Evolutionary conservation across 495 filamentous ascomycete genomes (phyloP).

Genomic region (Glonium stellatum): DNA sequence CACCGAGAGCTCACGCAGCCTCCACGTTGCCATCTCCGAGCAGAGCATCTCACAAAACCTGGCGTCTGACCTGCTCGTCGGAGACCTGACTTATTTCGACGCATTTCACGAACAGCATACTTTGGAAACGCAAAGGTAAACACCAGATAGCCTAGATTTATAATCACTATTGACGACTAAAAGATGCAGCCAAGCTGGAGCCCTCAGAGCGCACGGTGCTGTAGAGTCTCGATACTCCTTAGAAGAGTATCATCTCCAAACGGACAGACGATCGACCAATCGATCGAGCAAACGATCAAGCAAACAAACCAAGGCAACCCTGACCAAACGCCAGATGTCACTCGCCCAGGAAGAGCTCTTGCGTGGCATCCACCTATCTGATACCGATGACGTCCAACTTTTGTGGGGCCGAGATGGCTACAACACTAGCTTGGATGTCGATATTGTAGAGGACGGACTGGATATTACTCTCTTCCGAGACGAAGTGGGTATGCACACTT

Average conservation of each 20-base stretch:
- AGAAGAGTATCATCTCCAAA: neutral
- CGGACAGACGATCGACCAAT: neutral
- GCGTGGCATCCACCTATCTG: neutral
- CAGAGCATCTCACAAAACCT: too few relatives aligned
- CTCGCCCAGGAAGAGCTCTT: neutral
- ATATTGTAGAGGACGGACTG: neutral
- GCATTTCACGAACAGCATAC: too few relatives aligned
- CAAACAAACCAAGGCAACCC: neutral
- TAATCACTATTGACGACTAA: neutral
- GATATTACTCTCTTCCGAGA: neutral
- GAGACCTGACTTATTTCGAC: too few relatives aligned
- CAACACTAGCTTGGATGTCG: neutral
- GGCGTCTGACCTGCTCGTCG: too few relatives aligned
- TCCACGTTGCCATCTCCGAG: neutral
- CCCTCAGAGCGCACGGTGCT: neutral
- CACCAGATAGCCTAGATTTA: neutral
- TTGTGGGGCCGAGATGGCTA: neutral
- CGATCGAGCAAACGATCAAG: neutral
- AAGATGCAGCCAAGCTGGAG: neutral
- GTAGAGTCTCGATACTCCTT: neutral
- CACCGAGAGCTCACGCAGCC: neutral
- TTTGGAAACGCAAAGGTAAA: too few relatives aligned
- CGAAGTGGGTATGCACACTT: neutral
- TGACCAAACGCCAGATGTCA: neutral
- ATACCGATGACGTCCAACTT: neutral